Base-by-base conservation (phyloP, 805 yeast species). In the Wickerhamiella kurtzmanii region DNA sequence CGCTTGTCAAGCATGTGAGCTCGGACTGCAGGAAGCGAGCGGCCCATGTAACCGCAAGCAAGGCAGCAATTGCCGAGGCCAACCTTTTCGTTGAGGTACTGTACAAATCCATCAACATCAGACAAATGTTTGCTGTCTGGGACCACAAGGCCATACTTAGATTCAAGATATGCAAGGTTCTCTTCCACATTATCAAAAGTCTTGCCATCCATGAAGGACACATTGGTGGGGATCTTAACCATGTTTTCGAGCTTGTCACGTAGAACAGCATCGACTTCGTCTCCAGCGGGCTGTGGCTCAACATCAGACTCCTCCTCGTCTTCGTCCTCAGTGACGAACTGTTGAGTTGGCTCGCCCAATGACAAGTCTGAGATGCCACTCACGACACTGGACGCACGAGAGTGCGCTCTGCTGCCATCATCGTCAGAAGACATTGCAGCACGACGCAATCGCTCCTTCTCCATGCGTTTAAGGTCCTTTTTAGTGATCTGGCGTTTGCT, bases 1-100 rank as follows among this genome's bases (percentile, higher is more conserved):
- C 86, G 77, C 64, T 92, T 92, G 6, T 82, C 73, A 3, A 71
- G 56, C 82, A 86, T 80, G 63, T 92, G 99, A 39, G 85, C 92
- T 55, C 95, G 79, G 9, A 84, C 87, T 50, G 95, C 82, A 58
- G 84, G 94, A 25, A 89, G 60, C 46, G 78, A 76, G 51, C 76
- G 74, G n/a, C 97, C 97, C 63, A 83, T 82, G 60, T 79, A 92
- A 28, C 71, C 70, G 62, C 99, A 92, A 46, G 77, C 74, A 42
- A 89, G 64, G 62, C 98, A 92, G 53, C 81, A 75, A 54, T 84
- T 80, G 37, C 96, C 96, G 40, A 79, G 71, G 8, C 88, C 82
- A 46, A 89, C 76, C 56, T 82, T 80, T 53, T 86, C 92, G 39
- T 82, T 84, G 49, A 92, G 64, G 58, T 83, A 84, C 1, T 66